Evolutionary conservation across 1,284 basidiomycete species (phyloP), one percentile per base, ranked within the genome.

Genomic region (Leccinum fallax): DNA sequence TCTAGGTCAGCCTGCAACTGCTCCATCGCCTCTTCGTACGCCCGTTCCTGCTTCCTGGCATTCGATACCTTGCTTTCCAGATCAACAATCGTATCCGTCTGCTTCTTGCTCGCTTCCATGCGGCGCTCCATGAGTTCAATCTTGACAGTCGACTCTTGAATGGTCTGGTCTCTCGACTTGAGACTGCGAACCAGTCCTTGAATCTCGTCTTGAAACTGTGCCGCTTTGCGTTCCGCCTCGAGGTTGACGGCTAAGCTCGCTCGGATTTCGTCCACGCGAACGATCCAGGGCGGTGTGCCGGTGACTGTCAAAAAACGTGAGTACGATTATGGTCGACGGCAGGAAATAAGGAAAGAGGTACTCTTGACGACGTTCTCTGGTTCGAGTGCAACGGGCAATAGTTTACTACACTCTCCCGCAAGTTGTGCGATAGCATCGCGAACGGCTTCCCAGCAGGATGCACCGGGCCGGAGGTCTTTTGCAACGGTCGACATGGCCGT

Each of bases 91-190:
- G 85, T 79, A 63, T 98, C 96, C 2, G 89, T 88, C 76, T 94
- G 92, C 73, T 92, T 93, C 81, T 94, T 95, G 63, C 89, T 89
- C 24, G 51, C 24, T 19, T 98, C 96, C 80, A 97, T 89, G 54
- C 95, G 87, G 56, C 94, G 87, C 72, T 97, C 94, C 83, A 99
- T 92, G 8, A 97, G 85, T 75, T 98, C 94, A 60, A 98, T 93
- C 82, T 96, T 98, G 64, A 98, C 94, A 5, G 81, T 80, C 6
- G 88, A 82, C 73, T 99, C 97, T 76, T 98, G 94, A 56, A 95
- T 86, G 40, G 78, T 85, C 80, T 97, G 93, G 66, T 99, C 97
- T 77, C 94, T 88, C 49, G 86, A 79, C 73, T 91, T 92, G 72
- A 98, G 83, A 60, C 86, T 93, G 30, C 94, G 89, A 32, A 90